Evolutionary conservation across 345 rosid genomes (phyloP), one percentile per base, ranked within the genome.

Genomic region (Salix brachista): DNA sequence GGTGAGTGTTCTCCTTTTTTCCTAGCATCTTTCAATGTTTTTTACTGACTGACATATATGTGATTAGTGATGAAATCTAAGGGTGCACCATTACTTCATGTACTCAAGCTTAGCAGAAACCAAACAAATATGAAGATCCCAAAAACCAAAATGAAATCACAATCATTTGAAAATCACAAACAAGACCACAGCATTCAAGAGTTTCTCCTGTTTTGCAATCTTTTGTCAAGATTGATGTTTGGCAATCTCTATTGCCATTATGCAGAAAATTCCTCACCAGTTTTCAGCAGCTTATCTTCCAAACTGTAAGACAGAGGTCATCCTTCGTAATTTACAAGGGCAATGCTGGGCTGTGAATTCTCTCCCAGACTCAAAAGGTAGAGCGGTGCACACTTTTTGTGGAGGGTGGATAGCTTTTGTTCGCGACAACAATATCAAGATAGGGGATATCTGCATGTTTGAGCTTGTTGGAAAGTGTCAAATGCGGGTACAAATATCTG

Each of bases 401-500:
- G 93, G 90, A 42, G 93, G 93, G 34, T 90, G 93, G 93, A 85
- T 85, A 84, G 87, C 91, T 28, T 90, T 90, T 81, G 90, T 87
- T 83, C 88, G 89, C 32, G 88, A 80, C 67, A 90, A 90, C 75
- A 84, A 73, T 77, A 65, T 88, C 36, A 82, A 87, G 58, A 81
- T 88, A 67, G 88, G 88, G 54, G 90, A 90, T 77, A 79, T 80
- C 78, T 88, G 90, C 84, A 85, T 88, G 58, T 90, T 90, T 83
- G 94, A 90, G 80, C 94, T 88, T 41, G 82, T 83, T 77, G 83
- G 80, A 75, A 76, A 74, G 62, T 75, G 39, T 70, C 90, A 90
- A 82, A 88, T 90, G 91, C 82, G 75, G 54, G 91, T 90, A 32
- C 90, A 87, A 67, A 83, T 88, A 83, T 81, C 89, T 73, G 85